These are phyloP conservation scores for Chernovozyma sophiae-reginae DNA, from an alignment of 1,139 yeast genomes.

Conservation along the genomic window DNA sequence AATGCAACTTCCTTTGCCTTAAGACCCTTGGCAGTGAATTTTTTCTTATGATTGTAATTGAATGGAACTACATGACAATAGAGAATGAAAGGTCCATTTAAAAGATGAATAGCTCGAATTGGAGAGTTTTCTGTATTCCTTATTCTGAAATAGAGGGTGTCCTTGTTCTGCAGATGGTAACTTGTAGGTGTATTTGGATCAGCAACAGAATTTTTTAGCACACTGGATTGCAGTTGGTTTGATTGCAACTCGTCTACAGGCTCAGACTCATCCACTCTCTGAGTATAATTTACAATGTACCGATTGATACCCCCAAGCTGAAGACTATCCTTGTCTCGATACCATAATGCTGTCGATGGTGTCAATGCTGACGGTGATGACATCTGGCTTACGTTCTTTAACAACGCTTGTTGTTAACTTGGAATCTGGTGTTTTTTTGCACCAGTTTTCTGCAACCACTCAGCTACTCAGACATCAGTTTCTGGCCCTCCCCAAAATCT, in stretches of 20 bases:
- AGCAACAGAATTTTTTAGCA: neutral
- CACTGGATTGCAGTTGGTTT: no score
- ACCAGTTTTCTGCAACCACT: no score
- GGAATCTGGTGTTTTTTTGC: no score
- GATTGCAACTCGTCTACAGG: neutral
- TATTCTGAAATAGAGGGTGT: constrained; percentile 34
- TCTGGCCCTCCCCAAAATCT: no score
- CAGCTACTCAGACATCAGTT: no score
- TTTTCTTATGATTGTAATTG: constrained; percentile 36
- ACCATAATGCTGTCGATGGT: no score
- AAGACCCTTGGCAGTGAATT: constrained; percentile 24
- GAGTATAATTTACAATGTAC: constrained; percentile 26
- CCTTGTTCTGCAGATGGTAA: neutral
- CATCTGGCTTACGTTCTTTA: no score
- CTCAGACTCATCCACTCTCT: neutral
- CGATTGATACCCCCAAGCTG: constrained; percentile 39
- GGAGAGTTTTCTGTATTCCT: constrained; percentile 49
- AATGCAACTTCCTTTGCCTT: constrained; percentile 30
- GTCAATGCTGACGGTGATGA: no score
- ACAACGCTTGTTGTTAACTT: no score
- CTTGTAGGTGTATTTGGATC: neutral
- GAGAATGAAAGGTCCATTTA: constrained; percentile 58
- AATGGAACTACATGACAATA: constrained; percentile 58
- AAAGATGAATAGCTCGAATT: constrained; percentile 49
- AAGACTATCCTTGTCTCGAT: constrained; percentile 33